Evolutionary conservation across 2,329 filamentous ascomycete species (phyloP).

Genomic region (Aspergillus intermedius): DNA sequence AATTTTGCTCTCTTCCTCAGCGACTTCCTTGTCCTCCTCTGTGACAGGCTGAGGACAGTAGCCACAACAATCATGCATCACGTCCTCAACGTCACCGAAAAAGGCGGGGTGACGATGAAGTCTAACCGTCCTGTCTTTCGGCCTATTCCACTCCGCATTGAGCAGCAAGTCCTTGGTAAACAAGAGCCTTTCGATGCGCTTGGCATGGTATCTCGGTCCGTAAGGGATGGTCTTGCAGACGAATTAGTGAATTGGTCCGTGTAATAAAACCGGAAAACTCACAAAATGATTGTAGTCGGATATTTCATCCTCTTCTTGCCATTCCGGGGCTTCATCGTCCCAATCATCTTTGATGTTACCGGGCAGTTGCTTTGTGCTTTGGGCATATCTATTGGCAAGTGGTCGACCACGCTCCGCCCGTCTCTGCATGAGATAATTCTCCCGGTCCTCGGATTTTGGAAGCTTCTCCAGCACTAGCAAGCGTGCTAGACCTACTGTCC

Average conservation of each 20-base stretch:
- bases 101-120: slow-evolving; percentile 81
- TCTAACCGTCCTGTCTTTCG: slow-evolving; percentile 66
- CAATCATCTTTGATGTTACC: slow-evolving; percentile 72
- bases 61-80: slow-evolving; percentile 76
- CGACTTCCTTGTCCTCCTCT: slow-evolving; percentile 63
- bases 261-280: not conserved
- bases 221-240: slow-evolving; percentile 29
- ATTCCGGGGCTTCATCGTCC: slow-evolving; percentile 78
- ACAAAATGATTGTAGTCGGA: slow-evolving; percentile 47
- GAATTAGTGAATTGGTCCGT: slow-evolving; percentile 42
- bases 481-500: slow-evolving; percentile 70
- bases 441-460: slow-evolving; percentile 61
- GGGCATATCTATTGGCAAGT: slow-evolving; percentile 29
- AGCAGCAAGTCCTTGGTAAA: slow-evolving; percentile 76
- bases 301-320: slow-evolving; percentile 69
- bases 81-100: slow-evolving; percentile 68
- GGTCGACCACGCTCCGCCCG: slow-evolving; percentile 68
- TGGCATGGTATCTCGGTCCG: slow-evolving; percentile 32
- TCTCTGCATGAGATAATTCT: slow-evolving; percentile 63
- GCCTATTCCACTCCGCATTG: slow-evolving; percentile 80
- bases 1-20: slow-evolving; percentile 65
- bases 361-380: slow-evolving; percentile 38
- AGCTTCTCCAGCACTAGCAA: slow-evolving; percentile 74
- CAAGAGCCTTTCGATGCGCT: slow-evolving; percentile 68
- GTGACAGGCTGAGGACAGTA: slow-evolving; percentile 65